A percentile compares a stretch with the other conserved stretches of the same genome.
Conservation (phyloP, 2,329 filamentous ascomycete species). For the Claviceps paspali region DNA sequence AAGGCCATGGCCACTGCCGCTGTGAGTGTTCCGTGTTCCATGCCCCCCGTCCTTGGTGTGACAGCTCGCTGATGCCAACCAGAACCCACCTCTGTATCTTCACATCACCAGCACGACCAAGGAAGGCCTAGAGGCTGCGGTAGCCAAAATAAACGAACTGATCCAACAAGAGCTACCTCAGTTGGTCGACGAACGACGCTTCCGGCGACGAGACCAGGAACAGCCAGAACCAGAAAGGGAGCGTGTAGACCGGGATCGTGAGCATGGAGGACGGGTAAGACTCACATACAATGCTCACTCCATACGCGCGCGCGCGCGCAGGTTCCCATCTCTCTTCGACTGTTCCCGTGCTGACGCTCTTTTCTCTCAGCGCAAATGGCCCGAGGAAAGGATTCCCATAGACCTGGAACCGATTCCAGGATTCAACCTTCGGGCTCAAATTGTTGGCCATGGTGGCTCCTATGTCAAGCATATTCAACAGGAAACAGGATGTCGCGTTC, state of each 20-base stretch:
- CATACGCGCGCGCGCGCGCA: background rate
- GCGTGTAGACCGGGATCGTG: constrained; percentile 39
- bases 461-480: constrained; percentile 98
- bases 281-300: background rate
- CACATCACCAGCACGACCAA: constrained; percentile 90
- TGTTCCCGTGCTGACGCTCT: background rate
- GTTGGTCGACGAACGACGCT: constrained; percentile 84
- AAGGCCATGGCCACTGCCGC: constrained; percentile 92
- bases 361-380: constrained; percentile 75
- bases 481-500: constrained; percentile 86
- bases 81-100: constrained; percentile 89
- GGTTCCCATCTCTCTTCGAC: background rate
- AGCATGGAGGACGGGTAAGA: constrained; percentile 63
- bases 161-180: constrained; percentile 95
- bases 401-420: constrained; percentile 80
- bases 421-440: constrained; percentile 91
- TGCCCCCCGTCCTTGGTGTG: background rate
- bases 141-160: constrained; percentile 79
- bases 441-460: constrained; percentile 83
- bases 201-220: constrained; percentile 64
- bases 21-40: constrained; percentile 38
- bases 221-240: constrained; percentile 68
- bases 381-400: constrained; percentile 87
- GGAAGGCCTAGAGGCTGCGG: constrained; percentile 76
- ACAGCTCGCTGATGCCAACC: background rate